These are phyloP conservation scores for Diospyros lotus DNA, from an alignment of 148 eudicot species.

Conservation along the genomic window DNA sequence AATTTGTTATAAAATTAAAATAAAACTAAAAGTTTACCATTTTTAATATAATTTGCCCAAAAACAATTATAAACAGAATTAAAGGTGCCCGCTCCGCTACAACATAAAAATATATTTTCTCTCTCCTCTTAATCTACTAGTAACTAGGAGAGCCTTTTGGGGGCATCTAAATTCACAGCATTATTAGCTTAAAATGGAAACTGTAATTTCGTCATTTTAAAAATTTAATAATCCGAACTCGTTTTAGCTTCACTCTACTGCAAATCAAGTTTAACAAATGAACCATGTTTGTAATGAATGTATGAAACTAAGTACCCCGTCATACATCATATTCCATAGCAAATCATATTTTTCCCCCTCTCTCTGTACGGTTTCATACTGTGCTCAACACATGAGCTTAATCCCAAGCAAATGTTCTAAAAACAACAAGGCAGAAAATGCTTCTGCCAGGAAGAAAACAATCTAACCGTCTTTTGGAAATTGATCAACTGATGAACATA, in stretches of 20 bases:
- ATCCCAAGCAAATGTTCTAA: not conserved
- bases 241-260: not conserved
- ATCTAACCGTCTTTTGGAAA: not conserved
- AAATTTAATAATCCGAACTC: not conserved
- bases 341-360: not conserved
- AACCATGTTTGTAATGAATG: not conserved
- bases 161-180: too few relatives aligned
- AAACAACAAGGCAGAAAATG: not conserved
- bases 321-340: not conserved
- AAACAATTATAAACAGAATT: too few relatives aligned
- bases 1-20: too few relatives aligned
- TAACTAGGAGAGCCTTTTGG: too few relatives aligned
- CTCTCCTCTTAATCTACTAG: too few relatives aligned
- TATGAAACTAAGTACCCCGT: not conserved
- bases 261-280: not conserved
- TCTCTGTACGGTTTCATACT: not conserved
- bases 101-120: too few relatives aligned
- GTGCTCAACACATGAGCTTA: not conserved
- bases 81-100: too few relatives aligned
- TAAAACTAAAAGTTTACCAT: too few relatives aligned
- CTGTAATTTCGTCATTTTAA: too few relatives aligned
- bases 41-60: too few relatives aligned
- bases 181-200: too few relatives aligned
- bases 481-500: not conserved
- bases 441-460: not conserved